Evolutionary conservation across 495 filamentous ascomycete genomes (phyloP).

Genomic region (Aspergillus hancockii): DNA sequence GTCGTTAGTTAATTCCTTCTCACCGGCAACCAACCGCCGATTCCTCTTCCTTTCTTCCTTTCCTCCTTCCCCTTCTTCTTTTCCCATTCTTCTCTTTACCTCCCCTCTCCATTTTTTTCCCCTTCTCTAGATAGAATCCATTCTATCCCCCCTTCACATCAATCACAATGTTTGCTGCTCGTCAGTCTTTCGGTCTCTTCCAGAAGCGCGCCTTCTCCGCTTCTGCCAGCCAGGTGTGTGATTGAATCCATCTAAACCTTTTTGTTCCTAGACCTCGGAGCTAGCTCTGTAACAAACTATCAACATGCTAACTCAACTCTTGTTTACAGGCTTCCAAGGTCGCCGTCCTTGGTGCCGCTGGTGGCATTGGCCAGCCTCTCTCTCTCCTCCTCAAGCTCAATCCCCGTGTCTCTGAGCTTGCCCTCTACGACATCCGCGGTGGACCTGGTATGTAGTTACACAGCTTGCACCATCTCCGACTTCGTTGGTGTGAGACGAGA

Average conservation of each 20-base stretch:
- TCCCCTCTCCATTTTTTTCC: conserved; percentile 12
- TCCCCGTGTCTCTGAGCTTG: conserved; percentile 86
- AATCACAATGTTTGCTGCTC: conserved; percentile 74
- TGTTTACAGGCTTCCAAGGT: conserved; percentile 87
- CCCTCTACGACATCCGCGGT: conserved; percentile 95
- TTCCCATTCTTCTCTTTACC: conserved; percentile 10
- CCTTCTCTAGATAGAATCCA: conserved; percentile 20
- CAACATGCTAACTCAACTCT: conserved; percentile 35
- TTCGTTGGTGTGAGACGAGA: neutral
- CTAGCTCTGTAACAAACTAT: conserved; percentile 10
- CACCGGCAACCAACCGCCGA: conserved; percentile 26
- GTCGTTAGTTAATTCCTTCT: conserved; percentile 19
- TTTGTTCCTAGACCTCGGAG: conserved; percentile 15
- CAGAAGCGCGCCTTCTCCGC: conserved; percentile 94
- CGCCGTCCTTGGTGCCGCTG: conserved; percentile 90
- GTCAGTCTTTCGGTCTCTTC: conserved; percentile 65
- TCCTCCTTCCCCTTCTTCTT: conserved; percentile 16
- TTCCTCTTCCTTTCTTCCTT: conserved; percentile 23
- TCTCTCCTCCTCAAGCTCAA: conserved; percentile 98
- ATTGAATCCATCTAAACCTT: conserved; percentile 14
- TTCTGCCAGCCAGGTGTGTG: conserved; percentile 80
- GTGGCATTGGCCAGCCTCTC: conserved; percentile 97
- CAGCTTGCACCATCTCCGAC: conserved; percentile 6
- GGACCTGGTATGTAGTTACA: conserved; percentile 73
- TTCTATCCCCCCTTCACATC: conserved; percentile 17